phyloP scores from a whole-genome alignment of 2,329 filamentous ascomycete genomes.

The Mycosphaerella sp. region DNA sequence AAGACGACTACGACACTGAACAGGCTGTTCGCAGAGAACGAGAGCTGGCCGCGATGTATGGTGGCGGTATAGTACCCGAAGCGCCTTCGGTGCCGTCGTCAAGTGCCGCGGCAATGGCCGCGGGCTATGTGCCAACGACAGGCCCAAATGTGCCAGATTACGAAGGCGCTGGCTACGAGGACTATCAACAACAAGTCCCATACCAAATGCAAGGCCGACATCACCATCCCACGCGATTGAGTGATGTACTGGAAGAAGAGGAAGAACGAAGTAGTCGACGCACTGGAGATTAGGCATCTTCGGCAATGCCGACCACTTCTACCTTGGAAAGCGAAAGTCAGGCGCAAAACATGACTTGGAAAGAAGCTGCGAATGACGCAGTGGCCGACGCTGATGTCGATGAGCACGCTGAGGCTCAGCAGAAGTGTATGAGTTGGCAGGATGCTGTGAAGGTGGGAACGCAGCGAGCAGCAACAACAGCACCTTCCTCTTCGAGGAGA shows the following conservation, averaged over 20 bases:
- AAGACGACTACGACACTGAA: conserved; percentile 51
- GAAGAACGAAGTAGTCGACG: conserved; percentile 46
- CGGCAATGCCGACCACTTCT: background rate
- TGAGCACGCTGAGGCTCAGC: background rate
- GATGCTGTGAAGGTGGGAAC: background rate
- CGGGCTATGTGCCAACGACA: conserved; percentile 14
- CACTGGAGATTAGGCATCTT: conserved; percentile 21
- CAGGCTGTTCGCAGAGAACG: conserved; percentile 46
- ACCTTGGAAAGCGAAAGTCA: conserved; percentile 4
- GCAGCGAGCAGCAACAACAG: background rate
- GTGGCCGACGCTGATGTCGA: background rate
- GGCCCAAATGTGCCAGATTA: conserved; percentile 30
- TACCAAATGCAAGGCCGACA: conserved; percentile 47
- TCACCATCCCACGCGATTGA: conserved; percentile 81
- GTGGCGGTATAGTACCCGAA: conserved; percentile 30
- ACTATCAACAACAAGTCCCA: conserved; percentile 47
- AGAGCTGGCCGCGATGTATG: conserved; percentile 44
- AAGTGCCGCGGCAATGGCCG: conserved; percentile 32
- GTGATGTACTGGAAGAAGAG: conserved; percentile 82
- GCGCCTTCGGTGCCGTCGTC: conserved; percentile 29
- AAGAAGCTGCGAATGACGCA: background rate
- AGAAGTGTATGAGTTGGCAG: conserved; percentile 6
- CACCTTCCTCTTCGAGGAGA: background rate
- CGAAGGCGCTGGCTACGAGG: conserved; percentile 55
- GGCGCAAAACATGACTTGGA: conserved; percentile 1